Evolutionary conservation across 176 grass and related monocot species (phyloP).

Genomic region (Oropetium thomaeum): DNA sequence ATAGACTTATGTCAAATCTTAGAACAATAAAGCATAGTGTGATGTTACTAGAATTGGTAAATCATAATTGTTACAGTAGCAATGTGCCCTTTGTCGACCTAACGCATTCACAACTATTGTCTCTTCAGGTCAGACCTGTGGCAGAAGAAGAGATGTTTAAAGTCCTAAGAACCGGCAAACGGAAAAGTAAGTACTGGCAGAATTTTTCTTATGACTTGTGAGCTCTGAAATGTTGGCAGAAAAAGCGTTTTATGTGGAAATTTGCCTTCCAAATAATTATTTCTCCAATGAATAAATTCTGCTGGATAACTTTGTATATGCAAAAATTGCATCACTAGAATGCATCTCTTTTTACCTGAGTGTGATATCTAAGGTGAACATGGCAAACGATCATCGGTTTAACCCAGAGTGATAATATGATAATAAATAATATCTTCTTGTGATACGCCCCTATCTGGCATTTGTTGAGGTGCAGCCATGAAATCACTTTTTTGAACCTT

Average conservation of each 20-base stretch:
- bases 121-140: constrained; percentile 73
- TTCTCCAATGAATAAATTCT: background rate
- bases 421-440: background rate
- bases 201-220: background rate
- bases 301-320: background rate
- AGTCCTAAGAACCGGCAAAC: constrained; percentile 62
- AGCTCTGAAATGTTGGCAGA: background rate
- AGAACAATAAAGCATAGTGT: background rate
- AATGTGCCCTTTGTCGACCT: background rate
- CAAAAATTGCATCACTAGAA: background rate
- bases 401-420: background rate
- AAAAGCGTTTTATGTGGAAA: background rate
- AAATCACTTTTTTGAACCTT: background rate
- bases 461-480: background rate
- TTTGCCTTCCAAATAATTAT: no score
- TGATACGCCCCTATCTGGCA: background rate
- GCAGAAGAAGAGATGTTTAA: constrained; percentile 85
- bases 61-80: background rate
- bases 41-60: background rate
- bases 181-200: constrained; percentile 57
- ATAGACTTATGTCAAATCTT: background rate
- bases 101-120: constrained; percentile 1
- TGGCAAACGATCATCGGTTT: background rate
- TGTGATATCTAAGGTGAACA: background rate
- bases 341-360: background rate